Evolutionary conservation across 129 eudicot species (phyloP).

Genomic region (Chrysanthemum lavandulifolium): DNA sequence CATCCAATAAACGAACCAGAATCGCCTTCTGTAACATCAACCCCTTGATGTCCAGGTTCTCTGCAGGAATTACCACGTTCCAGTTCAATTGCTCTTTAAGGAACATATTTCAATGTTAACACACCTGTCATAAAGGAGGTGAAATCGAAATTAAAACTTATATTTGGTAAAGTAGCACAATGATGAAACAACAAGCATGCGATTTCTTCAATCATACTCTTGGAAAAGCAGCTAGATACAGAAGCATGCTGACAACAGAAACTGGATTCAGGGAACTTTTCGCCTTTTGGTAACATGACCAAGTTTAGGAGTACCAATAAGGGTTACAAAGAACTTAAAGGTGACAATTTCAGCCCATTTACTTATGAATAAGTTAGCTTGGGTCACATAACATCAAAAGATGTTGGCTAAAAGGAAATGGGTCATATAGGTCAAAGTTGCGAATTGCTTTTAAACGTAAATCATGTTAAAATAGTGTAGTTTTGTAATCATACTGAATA

Average conservation of each 20-base stretch:
- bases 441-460: not conserved
- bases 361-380: too few species aligned
- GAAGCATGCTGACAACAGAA: not conserved
- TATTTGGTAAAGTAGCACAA: not conserved
- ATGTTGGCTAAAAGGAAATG: too few species aligned
- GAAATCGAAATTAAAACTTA: not conserved
- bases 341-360: too few species aligned
- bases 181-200: not conserved
- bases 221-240: not conserved
- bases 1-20: constrained; percentile 56
- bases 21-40: constrained; percentile 69
- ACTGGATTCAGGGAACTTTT: not conserved
- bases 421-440: too few species aligned
- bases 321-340: too few species aligned
- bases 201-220: constrained; percentile 5
- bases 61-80: constrained; percentile 80
- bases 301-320: too few species aligned
- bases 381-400: too few species aligned
- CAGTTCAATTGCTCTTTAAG: constrained; percentile 63
- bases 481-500: not conserved
- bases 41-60: constrained; percentile 56
- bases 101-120: constrained; percentile 40
- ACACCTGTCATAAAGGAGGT: constrained; percentile 19
- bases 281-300: too few species aligned
- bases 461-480: not conserved